Conservation (phyloP, 805 yeast genomes). For the Monosporozyma aerobia region DNA sequence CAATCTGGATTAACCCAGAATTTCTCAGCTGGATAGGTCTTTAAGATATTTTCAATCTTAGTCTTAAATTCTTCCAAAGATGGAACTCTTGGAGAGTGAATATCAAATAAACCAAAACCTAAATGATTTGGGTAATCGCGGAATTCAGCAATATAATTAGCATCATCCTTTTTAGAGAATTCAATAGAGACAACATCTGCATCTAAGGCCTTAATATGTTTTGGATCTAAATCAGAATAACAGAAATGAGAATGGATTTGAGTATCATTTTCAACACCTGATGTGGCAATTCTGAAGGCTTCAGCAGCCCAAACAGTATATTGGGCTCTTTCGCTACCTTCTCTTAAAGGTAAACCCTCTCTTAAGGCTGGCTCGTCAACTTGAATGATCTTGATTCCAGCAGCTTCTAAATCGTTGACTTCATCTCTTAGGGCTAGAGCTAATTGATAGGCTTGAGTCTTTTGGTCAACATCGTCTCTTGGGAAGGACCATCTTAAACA, state of each 20-base stretch:
- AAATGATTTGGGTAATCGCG: constrained; percentile 98
- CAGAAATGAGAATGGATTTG: constrained; percentile 99
- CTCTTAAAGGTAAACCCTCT: constrained; percentile 99
- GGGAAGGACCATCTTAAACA: constrained; percentile 99
- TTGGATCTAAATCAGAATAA: constrained; percentile 99
- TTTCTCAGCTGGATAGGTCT: constrained; percentile 95
- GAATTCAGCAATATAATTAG: constrained; percentile 96
- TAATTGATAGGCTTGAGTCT: constrained; percentile 91
- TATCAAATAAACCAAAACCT: constrained; percentile 98
- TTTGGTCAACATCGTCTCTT: constrained; percentile 92
- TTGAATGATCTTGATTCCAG: constrained; percentile 96
- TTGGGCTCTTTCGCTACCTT: constrained; percentile 91
- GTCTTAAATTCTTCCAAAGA: constrained; percentile 92
- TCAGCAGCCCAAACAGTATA: constrained; percentile 99
- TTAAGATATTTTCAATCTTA: constrained; percentile 89
- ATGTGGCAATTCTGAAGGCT: constrained; percentile 98
- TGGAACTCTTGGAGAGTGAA: constrained; percentile 99
- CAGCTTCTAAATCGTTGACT: constrained; percentile 95
- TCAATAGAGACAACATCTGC: constrained; percentile 99
- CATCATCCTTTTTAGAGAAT: constrained; percentile 99
- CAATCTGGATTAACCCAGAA: constrained; percentile 99
- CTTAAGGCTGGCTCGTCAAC: constrained; percentile 99
- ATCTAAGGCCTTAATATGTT: constrained; percentile 98
- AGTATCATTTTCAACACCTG: constrained; percentile 90
- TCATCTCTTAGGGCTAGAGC: constrained; percentile 97